A percentile compares a stretch with the other conserved stretches of the same genome.
Evolutionary conservation across 176 grass and related monocot species (phyloP).

Genomic region (Microstegium vimineum): DNA sequence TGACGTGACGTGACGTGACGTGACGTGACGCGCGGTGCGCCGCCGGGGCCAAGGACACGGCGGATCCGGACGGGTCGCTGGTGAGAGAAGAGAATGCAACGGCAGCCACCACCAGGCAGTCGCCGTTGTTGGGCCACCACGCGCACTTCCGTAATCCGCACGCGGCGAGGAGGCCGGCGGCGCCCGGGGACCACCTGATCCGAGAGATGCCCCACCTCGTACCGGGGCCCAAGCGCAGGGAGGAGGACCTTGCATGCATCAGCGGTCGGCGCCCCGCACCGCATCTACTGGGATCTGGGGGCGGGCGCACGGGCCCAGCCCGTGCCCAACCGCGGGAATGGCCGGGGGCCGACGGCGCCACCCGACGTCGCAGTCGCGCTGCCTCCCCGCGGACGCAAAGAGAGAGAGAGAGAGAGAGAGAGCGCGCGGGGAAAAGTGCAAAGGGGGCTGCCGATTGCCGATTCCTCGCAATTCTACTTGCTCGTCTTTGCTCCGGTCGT

Average conservation of each 20-base stretch:
- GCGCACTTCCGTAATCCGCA: not conserved
- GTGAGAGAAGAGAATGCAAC: not conserved
- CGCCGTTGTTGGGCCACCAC: not conserved
- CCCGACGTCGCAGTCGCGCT: conserved; percentile 20
- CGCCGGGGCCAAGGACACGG: not conserved
- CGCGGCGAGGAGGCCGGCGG: not conserved
- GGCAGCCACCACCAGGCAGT: not conserved
- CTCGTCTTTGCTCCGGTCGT: not conserved
- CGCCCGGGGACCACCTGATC: not conserved
- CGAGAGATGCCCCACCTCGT: not conserved
- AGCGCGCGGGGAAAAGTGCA: not conserved
- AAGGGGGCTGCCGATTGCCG: not conserved
- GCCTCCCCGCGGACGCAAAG: conserved; percentile 22
- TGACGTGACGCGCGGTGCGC: not conserved
- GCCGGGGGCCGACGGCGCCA: not conserved
- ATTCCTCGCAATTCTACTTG: not conserved
- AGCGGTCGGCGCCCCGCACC: not conserved
- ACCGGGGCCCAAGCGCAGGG: not conserved
- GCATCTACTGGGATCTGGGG: not conserved
- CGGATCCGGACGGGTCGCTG: not conserved
- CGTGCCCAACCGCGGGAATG: not conserved
- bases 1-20: not conserved
- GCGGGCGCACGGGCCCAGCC: not conserved
- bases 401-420: not conserved
- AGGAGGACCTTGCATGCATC: not conserved